Base-by-base conservation (phyloP, 139 green algal genomes). In the Picochlorum sp. region DNA sequence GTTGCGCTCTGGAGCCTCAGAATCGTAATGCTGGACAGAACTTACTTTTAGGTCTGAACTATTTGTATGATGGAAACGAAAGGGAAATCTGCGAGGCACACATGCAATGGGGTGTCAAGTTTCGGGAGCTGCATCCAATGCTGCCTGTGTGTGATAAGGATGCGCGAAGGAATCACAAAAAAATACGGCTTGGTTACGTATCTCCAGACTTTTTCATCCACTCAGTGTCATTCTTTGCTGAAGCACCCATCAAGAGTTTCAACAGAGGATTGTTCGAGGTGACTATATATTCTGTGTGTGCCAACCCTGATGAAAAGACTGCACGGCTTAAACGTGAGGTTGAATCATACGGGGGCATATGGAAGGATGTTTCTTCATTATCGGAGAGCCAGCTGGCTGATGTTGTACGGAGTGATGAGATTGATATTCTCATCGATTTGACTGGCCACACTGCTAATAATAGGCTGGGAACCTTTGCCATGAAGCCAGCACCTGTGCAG, bases 401-500 rank as follows among this genome's bases (percentile, higher is more conserved):
- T 54, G 28, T 84, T 63, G 73, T 96, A 6, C 68, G 79, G 1
- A 14, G 71, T 6, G 56, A 78, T 70, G 31, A 62, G 30, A 80
- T 98, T n/a, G 91, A 97, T 73, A 76, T 98, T 10, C 70, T 98
- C 59, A 86, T 98, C 63, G 93, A 98, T 78, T 84, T 98, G 1
- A 98, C 91, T 6, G 92, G 92, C 2, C 93, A 98, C 75, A 98
- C 87, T 0, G 91, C 91, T 45, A 89, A 95, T 81, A 98, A 98
- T 81, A 74, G 89, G 8, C 81, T 98, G 52, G 92, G 88, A 3
- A 73, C 81, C 10, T 77, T 95, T 67, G 91, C 90, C 16, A 74
- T 83, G 64, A 72, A 75, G 10, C 86, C 93, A 0, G 87, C 91
- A 4, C 92, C 93, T 0, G 68, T 98, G 16, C 88, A 95, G 74